Percentiles rank a stretch among this genome's conserved stretches.
Conservation (phyloP, 257 asterid species). For the Solanum clarkiae region DNA sequence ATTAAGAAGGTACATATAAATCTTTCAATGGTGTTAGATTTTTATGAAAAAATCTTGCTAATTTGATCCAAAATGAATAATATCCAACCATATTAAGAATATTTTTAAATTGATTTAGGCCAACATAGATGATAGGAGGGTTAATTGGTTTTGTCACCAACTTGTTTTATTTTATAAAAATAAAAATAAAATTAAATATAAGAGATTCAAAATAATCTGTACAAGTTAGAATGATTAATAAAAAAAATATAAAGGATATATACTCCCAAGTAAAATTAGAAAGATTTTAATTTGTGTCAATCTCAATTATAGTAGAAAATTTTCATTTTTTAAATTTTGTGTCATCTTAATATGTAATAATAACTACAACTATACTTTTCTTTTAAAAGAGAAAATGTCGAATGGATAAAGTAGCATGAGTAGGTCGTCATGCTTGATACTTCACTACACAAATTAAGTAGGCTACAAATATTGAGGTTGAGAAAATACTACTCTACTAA, state of each 20-base stretch:
- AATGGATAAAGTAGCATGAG: neutral
- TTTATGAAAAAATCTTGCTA: neutral
- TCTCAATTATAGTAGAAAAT: neutral
- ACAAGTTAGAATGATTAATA: neutral
- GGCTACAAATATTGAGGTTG: neutral
- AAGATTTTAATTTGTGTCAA: neutral
- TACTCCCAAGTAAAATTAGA: neutral
- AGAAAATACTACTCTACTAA: neutral
- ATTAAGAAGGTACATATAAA: neutral
- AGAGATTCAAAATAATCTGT: neutral
- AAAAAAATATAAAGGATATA: neutral
- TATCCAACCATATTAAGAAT: neutral
- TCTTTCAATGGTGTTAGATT: neutral
- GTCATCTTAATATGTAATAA: neutral
- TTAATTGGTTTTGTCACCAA: neutral
- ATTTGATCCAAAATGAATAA: neutral
- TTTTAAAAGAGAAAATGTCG: neutral
- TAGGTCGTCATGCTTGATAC: neutral
- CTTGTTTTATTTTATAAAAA: neutral
- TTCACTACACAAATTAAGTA: neutral
- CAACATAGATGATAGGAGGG: neutral
- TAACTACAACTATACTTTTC: neutral
- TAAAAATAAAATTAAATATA: neutral
- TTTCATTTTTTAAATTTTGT: neutral
- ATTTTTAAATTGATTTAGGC: neutral